A percentile compares a stretch with the other conserved stretches of the same genome.
Conservation (phyloP, 2,329 filamentous ascomycete genomes). For the Sordariomycetes sp. region DNA sequence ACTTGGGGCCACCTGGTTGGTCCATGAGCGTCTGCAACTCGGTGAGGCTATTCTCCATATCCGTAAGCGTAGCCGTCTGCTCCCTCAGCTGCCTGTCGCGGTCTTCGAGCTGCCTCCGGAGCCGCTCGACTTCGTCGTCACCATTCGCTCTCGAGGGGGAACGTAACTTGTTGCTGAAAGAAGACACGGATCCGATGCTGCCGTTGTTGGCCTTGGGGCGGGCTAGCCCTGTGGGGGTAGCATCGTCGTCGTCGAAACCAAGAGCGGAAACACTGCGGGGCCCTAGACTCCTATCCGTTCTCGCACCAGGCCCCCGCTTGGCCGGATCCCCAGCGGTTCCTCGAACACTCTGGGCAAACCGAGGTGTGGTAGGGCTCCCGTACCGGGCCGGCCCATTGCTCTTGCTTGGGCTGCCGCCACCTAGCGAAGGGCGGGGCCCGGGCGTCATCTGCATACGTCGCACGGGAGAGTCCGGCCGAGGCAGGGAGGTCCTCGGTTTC, state of each 20-base stretch:
- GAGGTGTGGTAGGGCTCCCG: slow-evolving; percentile 34
- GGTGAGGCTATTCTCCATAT: slow-evolving; percentile 83
- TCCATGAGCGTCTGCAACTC: slow-evolving; percentile 65
- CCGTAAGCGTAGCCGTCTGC: slow-evolving; percentile 68
- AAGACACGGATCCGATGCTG: slow-evolving; percentile 42
- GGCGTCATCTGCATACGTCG: slow-evolving; percentile 57
- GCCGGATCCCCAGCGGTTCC: slow-evolving; percentile 50
- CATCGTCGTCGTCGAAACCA: slow-evolving; percentile 48
- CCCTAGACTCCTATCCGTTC: slow-evolving; percentile 23
- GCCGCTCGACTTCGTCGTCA: slow-evolving; percentile 62
- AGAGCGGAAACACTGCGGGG: slow-evolving; percentile 51
- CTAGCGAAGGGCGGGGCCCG: slow-evolving; percentile 38
- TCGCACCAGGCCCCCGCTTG: slow-evolving; percentile 34
- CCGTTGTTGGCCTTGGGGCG: slow-evolving; percentile 45
- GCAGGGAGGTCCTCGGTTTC: slow-evolving; percentile 60
- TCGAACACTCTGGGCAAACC: slow-evolving; percentile 54
- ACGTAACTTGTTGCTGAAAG: slow-evolving; percentile 40
- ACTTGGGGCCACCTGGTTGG: slow-evolving; percentile 21
- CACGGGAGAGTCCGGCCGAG: slow-evolving; percentile 78
- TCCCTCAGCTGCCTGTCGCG: slow-evolving; percentile 82
- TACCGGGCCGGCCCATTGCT: slow-evolving; percentile 20
- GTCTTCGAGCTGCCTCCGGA: slow-evolving; percentile 68
- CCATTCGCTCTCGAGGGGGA: slow-evolving; percentile 46
- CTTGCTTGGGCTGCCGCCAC: slow-evolving; percentile 43
- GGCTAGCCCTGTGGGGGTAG: slow-evolving; percentile 38